A percentile compares a stretch with the other conserved stretches of the same genome.
These are phyloP conservation scores for Sequoiadendron giganteum DNA, from an alignment of 75 land plant genomes.

Conservation along the genomic window DNA sequence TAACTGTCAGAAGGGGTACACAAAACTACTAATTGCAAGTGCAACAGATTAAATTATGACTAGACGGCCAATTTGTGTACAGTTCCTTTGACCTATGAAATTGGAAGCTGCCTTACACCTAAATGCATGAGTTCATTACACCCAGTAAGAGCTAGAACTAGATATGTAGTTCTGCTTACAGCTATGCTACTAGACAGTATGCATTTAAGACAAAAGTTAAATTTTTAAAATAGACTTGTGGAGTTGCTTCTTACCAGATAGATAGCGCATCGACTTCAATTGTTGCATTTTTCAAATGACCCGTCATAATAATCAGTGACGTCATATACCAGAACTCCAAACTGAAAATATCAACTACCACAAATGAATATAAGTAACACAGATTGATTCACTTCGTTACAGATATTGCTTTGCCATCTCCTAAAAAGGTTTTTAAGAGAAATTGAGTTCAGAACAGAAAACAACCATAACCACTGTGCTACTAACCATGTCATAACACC, in stretches of 20 bases:
- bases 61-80: no score
- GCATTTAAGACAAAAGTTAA: background rate
- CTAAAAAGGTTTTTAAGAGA: constrained; percentile 12
- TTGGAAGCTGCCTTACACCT: no score
- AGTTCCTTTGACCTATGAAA: no score
- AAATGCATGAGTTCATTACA: no score
- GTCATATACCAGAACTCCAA: background rate
- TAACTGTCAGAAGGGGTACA: no score
- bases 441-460: background rate
- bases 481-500: constrained; percentile 63
- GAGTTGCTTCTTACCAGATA: no score
- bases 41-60: no score
- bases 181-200: background rate
- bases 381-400: background rate
- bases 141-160: background rate
- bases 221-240: background rate
- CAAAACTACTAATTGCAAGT: no score
- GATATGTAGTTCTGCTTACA: background rate
- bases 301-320: background rate
- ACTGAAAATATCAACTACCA: background rate
- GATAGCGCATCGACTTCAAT: background rate
- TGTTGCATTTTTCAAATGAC: background rate
- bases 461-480: background rate
- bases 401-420: constrained; percentile 5
- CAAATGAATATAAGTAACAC: background rate